A percentile compares a stretch with the other conserved stretches of the same genome.
These are phyloP conservation scores for Phytophthora lateralis DNA, from an alignment of 352 stramenopile species.

Conservation along the genomic window DNA sequence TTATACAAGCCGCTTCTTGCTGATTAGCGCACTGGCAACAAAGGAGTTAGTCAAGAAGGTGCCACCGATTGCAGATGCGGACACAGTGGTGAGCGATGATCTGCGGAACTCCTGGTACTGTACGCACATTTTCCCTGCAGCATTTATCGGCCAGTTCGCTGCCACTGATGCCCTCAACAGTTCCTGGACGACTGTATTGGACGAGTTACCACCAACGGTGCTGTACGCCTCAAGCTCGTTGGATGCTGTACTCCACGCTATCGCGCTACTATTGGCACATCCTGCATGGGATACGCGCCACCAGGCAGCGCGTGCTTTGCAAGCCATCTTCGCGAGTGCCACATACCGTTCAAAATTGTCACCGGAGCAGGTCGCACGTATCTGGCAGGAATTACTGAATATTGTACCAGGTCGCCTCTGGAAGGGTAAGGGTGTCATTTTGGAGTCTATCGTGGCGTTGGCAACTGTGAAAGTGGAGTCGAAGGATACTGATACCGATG, in stretches of 20 bases:
- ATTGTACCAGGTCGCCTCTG: constrained; percentile 73
- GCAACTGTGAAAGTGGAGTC: constrained; percentile 35
- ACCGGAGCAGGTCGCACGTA: constrained; percentile 45
- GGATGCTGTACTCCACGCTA: constrained; percentile 45
- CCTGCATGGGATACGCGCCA: constrained; percentile 78
- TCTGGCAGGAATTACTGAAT: constrained; percentile 54
- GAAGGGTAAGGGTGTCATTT: constrained; percentile 74
- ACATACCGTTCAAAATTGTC: constrained; percentile 56
- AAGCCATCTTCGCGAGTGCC: constrained; percentile 55
- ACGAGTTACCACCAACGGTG: constrained; percentile 70
- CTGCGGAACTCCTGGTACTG: constrained; percentile 68
- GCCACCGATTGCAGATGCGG: constrained; percentile 49
- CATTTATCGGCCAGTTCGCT: constrained; percentile 78
- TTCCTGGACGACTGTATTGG: constrained; percentile 64
- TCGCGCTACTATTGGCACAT: constrained; percentile 59
- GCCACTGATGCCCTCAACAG: constrained; percentile 47
- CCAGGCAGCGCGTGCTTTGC: constrained; percentile 69
- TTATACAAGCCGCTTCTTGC: constrained; percentile 67
- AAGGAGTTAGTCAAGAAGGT: constrained; percentile 72
- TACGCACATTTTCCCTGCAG: constrained; percentile 68
- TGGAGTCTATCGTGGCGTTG: constrained; percentile 73
- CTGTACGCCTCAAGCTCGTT: constrained; percentile 56
- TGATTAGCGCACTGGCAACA: constrained; percentile 73
- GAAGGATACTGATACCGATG: constrained; percentile 1
- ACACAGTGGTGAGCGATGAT: constrained; percentile 42